A percentile compares a stretch with the other conserved stretches of the same genome.
These are phyloP conservation scores for Allium sativum DNA, from an alignment of 106 monocot genomes.

Conservation along the genomic window DNA sequence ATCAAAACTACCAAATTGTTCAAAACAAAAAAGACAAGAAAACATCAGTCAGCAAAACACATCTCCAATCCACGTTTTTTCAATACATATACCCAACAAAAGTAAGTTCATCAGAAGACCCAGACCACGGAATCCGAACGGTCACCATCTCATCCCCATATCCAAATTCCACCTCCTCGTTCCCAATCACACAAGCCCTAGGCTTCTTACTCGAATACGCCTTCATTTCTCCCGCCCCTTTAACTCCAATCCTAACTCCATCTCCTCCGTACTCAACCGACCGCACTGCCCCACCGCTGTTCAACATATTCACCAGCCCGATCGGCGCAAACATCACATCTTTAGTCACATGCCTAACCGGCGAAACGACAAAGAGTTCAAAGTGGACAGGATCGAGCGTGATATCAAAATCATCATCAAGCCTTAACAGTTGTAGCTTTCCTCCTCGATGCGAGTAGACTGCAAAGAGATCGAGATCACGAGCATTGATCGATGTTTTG, in stretches of 20 bases:
- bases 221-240: conserved; percentile 33
- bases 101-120: conserved; percentile 27
- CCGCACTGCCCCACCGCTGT: conserved; percentile 57
- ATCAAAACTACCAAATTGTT: too few relatives aligned
- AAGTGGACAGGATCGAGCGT: conserved; percentile 56
- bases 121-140: conserved; percentile 40
- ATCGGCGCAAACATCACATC: conserved; percentile 47
- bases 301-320: conserved; percentile 76
- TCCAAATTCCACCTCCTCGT: conserved; percentile 22
- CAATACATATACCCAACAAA: conserved; percentile 27
- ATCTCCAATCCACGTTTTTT: too few relatives aligned
- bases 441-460: conserved; percentile 35
- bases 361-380: conserved; percentile 58
- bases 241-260: conserved; percentile 12
- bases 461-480: conserved; percentile 25
- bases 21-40: too few relatives aligned
- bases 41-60: too few relatives aligned
- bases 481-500: conserved; percentile 8
- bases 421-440: conserved; percentile 33
- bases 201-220: conserved; percentile 38
- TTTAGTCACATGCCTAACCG: conserved; percentile 7
- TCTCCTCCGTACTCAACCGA: background rate
- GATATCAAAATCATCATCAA: conserved; percentile 34
- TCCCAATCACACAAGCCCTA: conserved; percentile 21
- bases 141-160: conserved; percentile 25